Conservation (phyloP, 768 basidiomycete genomes). For the Xerocomellus amylosporus region DNA sequence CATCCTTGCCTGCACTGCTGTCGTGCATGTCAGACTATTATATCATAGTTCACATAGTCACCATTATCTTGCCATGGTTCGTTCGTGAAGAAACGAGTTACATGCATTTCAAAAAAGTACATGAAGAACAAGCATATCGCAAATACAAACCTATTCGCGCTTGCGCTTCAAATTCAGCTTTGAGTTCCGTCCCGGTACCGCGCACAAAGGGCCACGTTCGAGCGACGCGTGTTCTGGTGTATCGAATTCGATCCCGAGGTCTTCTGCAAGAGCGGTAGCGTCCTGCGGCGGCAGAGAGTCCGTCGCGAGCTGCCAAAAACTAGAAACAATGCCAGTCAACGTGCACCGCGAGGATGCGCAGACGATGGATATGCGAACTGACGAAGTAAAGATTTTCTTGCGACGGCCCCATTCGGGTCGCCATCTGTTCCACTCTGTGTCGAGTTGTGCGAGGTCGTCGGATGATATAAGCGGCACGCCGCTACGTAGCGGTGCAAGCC, state of each 20-base stretch:
- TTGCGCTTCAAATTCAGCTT: slow-evolving; percentile 50
- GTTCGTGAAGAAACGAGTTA: neutral
- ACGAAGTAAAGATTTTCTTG: neutral
- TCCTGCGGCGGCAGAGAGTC: slow-evolving; percentile 69
- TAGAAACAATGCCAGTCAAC: slow-evolving; percentile 29
- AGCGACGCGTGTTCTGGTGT: slow-evolving; percentile 64
- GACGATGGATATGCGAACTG: neutral
- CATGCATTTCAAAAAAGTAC: neutral
- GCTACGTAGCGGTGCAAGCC: slow-evolving; percentile 63
- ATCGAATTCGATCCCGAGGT: slow-evolving; percentile 79
- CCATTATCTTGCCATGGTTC: neutral
- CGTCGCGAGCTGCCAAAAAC: slow-evolving; percentile 72
- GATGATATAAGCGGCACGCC: slow-evolving; percentile 63
- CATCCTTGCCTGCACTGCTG: neutral
- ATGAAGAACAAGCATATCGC: neutral
- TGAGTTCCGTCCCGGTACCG: slow-evolving; percentile 24
- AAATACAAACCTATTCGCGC: slow-evolving; percentile 29
- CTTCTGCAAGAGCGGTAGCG: slow-evolving; percentile 62
- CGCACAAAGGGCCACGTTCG: slow-evolving; percentile 63
- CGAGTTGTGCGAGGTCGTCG: slow-evolving; percentile 65
- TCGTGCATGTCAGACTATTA: neutral
- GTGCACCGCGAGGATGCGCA: neutral
- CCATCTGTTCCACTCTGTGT: slow-evolving; percentile 63
- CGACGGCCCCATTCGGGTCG: neutral
- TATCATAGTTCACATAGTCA: neutral